Evolutionary conservation across 148 eudicot species (phyloP).

Genomic region (Chenopodium formosanum): DNA sequence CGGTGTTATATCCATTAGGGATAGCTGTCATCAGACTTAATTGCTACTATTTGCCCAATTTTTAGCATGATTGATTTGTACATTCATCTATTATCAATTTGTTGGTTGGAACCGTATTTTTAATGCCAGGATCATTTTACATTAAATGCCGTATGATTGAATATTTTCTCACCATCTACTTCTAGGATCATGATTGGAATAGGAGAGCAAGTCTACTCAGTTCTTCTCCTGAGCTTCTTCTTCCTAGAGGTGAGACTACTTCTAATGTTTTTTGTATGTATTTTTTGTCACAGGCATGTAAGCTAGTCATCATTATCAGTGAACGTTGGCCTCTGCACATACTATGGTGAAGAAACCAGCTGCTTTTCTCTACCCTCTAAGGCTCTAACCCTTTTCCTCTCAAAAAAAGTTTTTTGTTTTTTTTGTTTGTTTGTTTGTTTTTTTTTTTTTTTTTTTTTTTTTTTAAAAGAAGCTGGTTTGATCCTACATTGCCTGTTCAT

Average conservation of each 20-base stretch:
- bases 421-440: too few relatives aligned
- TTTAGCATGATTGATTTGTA: neutral
- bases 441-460: too few relatives aligned
- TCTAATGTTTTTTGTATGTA: conserved; percentile 4
- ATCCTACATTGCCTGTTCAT: neutral
- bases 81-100: neutral
- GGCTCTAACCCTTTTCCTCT: too few relatives aligned
- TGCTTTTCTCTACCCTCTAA: neutral
- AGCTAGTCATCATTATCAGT: neutral
- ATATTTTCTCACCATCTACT: conserved; percentile 21
- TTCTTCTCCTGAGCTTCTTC: conserved; percentile 73
- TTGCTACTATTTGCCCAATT: too few relatives aligned
- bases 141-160: conserved; percentile 11
- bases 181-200: conserved; percentile 84
- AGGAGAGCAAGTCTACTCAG: conserved; percentile 90
- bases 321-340: neutral
- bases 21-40: too few relatives aligned
- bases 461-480: neutral
- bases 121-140: neutral
- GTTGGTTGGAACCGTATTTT: conserved; percentile 7
- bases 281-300: neutral
- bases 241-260: conserved; percentile 71
- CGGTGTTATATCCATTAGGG: too few relatives aligned
- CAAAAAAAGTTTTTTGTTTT: too few relatives aligned
- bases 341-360: neutral